Evolutionary conservation across 2,329 filamentous ascomycete genomes (phyloP).

Genomic region (Akanthomyces lecanii): DNA sequence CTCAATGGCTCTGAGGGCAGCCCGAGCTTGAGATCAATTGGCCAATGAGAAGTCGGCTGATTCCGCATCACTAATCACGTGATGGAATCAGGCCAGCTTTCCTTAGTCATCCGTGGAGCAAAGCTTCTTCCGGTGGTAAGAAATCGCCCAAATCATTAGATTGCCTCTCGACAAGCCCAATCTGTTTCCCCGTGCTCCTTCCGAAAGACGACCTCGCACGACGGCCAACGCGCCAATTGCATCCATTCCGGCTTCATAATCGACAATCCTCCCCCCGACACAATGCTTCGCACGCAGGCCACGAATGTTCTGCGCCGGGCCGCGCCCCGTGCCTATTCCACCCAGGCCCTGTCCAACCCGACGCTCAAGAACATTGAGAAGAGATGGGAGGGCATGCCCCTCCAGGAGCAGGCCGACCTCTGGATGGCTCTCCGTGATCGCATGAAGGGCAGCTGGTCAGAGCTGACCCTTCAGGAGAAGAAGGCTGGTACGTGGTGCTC

Average conservation of each 20-base stretch:
- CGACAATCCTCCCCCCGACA: slow-evolving; percentile 23
- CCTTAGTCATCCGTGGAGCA: slow-evolving; percentile 23
- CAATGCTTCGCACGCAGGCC: slow-evolving; percentile 53
- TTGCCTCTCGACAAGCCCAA: slow-evolving; percentile 22
- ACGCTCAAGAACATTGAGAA: slow-evolving; percentile 98
- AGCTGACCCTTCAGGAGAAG: slow-evolving; percentile 95
- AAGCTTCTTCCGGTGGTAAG: slow-evolving; percentile 22
- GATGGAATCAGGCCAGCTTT: slow-evolving; percentile 13
- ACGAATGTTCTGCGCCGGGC: slow-evolving; percentile 51
- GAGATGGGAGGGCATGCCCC: slow-evolving; percentile 96
- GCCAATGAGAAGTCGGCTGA: slow-evolving; percentile 21
- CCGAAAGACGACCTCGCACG: slow-evolving; percentile 19
- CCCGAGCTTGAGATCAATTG: slow-evolving; percentile 7
- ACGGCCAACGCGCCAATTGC: slow-evolving; percentile 33
- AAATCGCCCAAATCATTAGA: slow-evolving; percentile 28
- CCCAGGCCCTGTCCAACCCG: slow-evolving; percentile 95
- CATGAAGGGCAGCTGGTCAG: slow-evolving; percentile 97
- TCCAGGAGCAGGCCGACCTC: slow-evolving; percentile 97
- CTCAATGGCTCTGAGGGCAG: not conserved
- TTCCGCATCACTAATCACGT: slow-evolving; percentile 20
- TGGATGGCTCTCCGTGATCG: slow-evolving; percentile 98
- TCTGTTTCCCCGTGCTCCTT: slow-evolving; percentile 22
- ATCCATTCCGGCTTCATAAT: slow-evolving; percentile 20
- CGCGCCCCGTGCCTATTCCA: slow-evolving; percentile 53
- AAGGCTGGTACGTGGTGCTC: slow-evolving; percentile 75